phyloP scores from a whole-genome alignment of 768 basidiomycete genomes.

The Serendipita vermifera region DNA sequence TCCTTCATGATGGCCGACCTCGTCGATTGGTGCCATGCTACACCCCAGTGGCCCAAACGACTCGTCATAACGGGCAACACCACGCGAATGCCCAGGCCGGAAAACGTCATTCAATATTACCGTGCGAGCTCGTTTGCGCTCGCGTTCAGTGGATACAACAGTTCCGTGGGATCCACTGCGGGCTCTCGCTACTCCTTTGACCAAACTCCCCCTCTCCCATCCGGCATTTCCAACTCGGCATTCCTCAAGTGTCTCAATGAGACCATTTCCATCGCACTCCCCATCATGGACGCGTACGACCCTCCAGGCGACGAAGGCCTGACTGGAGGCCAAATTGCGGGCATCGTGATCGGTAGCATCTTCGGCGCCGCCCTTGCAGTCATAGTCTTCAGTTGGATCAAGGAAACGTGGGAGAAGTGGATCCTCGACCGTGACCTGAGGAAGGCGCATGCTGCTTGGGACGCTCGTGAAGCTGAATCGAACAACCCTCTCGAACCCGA shows the following conservation, averaged over 20 bases:
- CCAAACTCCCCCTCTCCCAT: slow-evolving; percentile 5
- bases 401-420: no score
- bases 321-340: no score
- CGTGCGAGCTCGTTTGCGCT: slow-evolving; percentile 13
- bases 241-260: background rate
- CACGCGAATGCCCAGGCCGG: background rate
- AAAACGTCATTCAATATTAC: slow-evolving; percentile 14
- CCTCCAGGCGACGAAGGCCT: no score
- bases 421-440: no score
- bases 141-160: slow-evolving; percentile 12
- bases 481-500: no score
- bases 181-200: background rate
- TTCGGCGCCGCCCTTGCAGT: no score
- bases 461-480: no score
- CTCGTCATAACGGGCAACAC: background rate
- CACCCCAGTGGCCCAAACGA: background rate
- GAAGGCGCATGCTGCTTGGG: no score
- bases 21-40: background rate
- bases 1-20: slow-evolving; percentile 9
- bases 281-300: background rate
- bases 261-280: background rate
- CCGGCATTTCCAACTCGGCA: slow-evolving; percentile 1
- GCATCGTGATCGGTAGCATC: no score
- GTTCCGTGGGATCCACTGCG: slow-evolving; percentile 1
- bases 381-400: no score